These are phyloP conservation scores for Exophiala xenobiotica DNA, from an alignment of 2,329 filamentous ascomycete species.

Conservation along the genomic window DNA sequence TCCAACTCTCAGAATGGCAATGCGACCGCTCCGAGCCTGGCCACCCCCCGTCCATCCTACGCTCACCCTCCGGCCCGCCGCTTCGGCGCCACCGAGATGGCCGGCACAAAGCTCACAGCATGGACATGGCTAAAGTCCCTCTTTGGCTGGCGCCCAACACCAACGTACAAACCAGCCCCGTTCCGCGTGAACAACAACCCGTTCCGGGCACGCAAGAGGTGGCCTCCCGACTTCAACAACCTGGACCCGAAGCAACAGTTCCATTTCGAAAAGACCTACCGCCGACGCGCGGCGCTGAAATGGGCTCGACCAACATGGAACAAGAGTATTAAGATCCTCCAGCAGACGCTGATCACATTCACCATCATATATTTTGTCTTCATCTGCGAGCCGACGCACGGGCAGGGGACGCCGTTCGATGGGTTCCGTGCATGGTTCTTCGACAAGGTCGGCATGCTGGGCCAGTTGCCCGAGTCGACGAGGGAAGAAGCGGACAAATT, in stretches of 20 bases:
- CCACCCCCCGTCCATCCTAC: slow-evolving; percentile 14
- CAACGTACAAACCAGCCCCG: slow-evolving; percentile 25
- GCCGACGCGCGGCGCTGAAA: slow-evolving; percentile 60
- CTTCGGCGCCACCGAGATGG: slow-evolving; percentile 7
- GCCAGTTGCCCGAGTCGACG: slow-evolving; percentile 23
- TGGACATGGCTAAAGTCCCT: slow-evolving; percentile 24
- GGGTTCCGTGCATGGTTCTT: slow-evolving; percentile 29
- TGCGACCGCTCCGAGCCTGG: slow-evolving; percentile 1
- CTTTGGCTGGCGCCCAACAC: slow-evolving; percentile 21
- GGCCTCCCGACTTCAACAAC: slow-evolving; percentile 64
- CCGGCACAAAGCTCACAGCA: slow-evolving; percentile 17
- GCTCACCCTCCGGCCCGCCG: slow-evolving; percentile 13
- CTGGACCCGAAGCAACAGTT: slow-evolving; percentile 66
- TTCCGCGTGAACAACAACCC: slow-evolving; percentile 48
- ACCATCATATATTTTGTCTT: slow-evolving; percentile 30
- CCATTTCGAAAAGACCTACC: slow-evolving; percentile 65
- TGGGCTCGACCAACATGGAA: slow-evolving; percentile 59
- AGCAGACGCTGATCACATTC: slow-evolving; percentile 51
- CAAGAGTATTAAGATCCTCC: slow-evolving; percentile 57
- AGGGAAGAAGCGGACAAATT: slow-evolving; percentile 21
- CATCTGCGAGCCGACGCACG: slow-evolving; percentile 25
- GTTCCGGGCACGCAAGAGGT: slow-evolving; percentile 60
- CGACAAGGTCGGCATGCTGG: slow-evolving; percentile 18
- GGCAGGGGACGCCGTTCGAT: slow-evolving; percentile 27
- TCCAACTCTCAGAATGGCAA: not conserved